Percentiles rank a stretch among this genome's conserved stretches.
phyloP scores from a whole-genome alignment of 106 monocot genomes.

The Dendrobium chrysotoxum region DNA sequence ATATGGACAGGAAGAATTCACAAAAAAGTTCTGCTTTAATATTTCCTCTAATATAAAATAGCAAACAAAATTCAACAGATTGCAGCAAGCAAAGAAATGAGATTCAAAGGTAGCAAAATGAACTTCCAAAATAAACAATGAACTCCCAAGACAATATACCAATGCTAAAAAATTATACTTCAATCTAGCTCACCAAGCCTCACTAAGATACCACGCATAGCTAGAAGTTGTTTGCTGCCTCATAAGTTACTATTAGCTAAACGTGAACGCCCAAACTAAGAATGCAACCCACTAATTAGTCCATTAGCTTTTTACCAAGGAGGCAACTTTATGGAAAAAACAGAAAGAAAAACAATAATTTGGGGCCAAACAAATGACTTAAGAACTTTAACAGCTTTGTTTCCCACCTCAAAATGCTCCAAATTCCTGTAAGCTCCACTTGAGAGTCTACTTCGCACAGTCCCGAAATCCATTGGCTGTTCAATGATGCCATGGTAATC shows the following conservation, averaged over 20 bases:
- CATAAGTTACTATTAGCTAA: not conserved
- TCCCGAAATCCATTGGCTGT: constrained; percentile 72
- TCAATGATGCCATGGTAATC: constrained; percentile 74
- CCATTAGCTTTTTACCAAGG: not conserved
- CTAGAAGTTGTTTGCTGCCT: not conserved
- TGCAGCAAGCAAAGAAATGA: not conserved
- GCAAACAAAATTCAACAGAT: not conserved
- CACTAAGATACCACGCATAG: not conserved
- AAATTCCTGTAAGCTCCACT: constrained; percentile 40
- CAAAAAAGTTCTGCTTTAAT: not conserved
- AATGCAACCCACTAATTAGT: not conserved
- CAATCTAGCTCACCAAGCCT: not conserved
- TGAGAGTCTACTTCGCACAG: constrained; percentile 43
- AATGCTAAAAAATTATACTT: not conserved
- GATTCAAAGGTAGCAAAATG: not conserved
- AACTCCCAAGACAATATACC: not conserved
- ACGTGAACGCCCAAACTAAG: not conserved
- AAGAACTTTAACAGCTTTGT: not conserved
- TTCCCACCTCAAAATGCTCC: constrained; percentile 74
- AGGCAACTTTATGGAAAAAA: not conserved
- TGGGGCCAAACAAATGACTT: not conserved
- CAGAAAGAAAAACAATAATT: not conserved
- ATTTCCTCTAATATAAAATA: not conserved
- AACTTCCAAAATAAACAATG: not conserved
- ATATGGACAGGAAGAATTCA: not conserved